Base-by-base conservation (phyloP, 306 rosid species). In the Vigna mungo region DNA sequence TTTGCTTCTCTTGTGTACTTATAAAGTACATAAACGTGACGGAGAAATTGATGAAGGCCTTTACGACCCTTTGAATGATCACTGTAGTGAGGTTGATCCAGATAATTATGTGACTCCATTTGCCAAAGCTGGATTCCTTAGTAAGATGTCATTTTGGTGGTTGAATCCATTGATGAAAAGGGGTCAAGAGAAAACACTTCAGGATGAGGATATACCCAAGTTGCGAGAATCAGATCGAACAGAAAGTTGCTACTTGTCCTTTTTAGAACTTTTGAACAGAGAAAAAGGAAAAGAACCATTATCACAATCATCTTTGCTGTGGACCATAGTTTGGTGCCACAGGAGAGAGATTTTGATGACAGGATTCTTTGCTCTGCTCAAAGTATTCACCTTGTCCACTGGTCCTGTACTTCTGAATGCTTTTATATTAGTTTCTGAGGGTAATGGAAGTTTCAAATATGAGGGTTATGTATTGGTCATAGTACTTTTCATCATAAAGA, bases 381-480 rank as follows among this genome's bases (percentile, higher is more conserved):
- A 87, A 74, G 52, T 89, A 11, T 72, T 91, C 8, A 66, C 88
- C 25, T 0, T 84, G 13, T 91, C 93, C 21, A 74, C 89, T 3
- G 91, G 96, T 51, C 96, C 96, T 30, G 7, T 91, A 47, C 85
- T 91, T 74, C 82, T 91, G 4, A 91, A 91, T 71, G 78, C 89
- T 48, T 91, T 91, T 61, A 86, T 91, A 74, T 75, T 86, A 74
- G 89, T 87, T 63, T 85, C 93, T 48, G 89, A 87, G 70, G 91
- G 91, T 65, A 83, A 87, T 1, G 75, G 25, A 78, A 85, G 86
- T 60, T 91, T 89, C 70, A 81, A 79, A 48, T 78, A 87, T 4
- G 96, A 91, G 83, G 90, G 93, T 7, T 75, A 80, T 39, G 78
- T 85, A 9, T 71, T 89, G 75, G 89, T 86, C 71, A 0, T 81